Base-by-base conservation (phyloP, 2,329 filamentous ascomycete genomes). In the Knufia fluminis region DNA sequence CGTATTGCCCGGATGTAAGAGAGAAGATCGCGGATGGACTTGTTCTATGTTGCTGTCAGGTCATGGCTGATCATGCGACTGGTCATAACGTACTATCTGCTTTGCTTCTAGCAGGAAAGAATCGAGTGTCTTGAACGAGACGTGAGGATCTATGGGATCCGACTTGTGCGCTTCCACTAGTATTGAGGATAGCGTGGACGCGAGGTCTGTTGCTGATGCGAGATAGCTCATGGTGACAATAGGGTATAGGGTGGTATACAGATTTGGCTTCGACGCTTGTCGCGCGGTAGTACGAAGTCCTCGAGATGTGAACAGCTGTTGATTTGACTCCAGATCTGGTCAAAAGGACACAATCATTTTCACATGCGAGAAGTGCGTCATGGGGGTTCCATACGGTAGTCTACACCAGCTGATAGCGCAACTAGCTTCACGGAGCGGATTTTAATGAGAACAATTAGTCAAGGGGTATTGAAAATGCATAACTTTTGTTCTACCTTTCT, bases 91-190 rank as follows among this genome's bases (percentile, higher is more conserved):
- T 71, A 94, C 90, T 66, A 97, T 96, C 64, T 85, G 80, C 69
- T 94, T 92, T 47, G 92, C 92, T 69, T 97, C 91, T 63, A 91
- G 89, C 28, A 97, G 73, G 64, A 97, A 98, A 60, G 85, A 85
- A 64, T 96, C 86, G 45, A 92, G 77, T 2, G 62, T 64, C 50
- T 65, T 57, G 23, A 61, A 41, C 2, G 52, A 50, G 48, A 38
- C 23, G 10, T 23, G 20, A 32, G 24, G 31, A 40, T 16, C 35
- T 8, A 51, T 48, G 3, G 49, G 42, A 16, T 51, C 52, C 4
- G 52, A 47, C 6, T 52, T 56, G 50, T 58, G 53, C 22, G 46
- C 48, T 35, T 58, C 47, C 19, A 58, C 46, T 26, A 59, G 41
- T 16, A 59, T 48, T 2, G 53, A 44, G 17, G 57, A 58, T 16